Evolutionary conservation across 495 filamentous ascomycete genomes (phyloP).

Genomic region (Penicillium diatomitis): DNA sequence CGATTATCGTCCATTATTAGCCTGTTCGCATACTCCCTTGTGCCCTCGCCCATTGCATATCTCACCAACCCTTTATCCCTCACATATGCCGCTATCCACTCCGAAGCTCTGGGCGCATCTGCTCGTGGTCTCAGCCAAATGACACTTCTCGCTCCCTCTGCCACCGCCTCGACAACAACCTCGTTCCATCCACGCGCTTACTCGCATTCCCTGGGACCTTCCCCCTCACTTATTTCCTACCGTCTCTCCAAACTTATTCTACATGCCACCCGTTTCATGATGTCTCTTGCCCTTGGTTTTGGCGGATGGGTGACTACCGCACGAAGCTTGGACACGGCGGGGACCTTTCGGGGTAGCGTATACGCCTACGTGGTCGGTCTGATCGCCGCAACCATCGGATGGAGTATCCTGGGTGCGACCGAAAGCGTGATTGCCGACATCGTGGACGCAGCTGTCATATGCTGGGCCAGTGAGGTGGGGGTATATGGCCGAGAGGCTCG

Average conservation of each 20-base stretch:
- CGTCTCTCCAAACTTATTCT: slow-evolving; percentile 85
- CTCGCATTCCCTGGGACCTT: slow-evolving; percentile 29
- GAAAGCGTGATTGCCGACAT: slow-evolving; percentile 89
- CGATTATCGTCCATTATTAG: slow-evolving; percentile 55
- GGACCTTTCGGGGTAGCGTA: slow-evolving; percentile 63
- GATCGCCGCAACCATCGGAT: slow-evolving; percentile 86
- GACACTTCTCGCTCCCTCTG: slow-evolving; percentile 55
- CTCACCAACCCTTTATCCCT: slow-evolving; percentile 85
- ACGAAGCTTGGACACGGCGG: slow-evolving; percentile 49
- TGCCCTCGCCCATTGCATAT: slow-evolving; percentile 74
- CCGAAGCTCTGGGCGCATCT: slow-evolving; percentile 63
- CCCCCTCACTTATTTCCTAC: slow-evolving; percentile 56
- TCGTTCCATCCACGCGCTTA: slow-evolving; percentile 36
- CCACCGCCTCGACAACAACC: slow-evolving; percentile 39
- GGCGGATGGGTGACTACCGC: slow-evolving; percentile 97
- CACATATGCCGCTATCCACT: slow-evolving; percentile 92
- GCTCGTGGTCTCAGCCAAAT: slow-evolving; percentile 71
- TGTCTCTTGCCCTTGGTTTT: slow-evolving; percentile 80
- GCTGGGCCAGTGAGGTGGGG: slow-evolving; percentile 83
- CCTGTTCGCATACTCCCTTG: slow-evolving; percentile 60
- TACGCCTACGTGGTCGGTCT: slow-evolving; percentile 94
- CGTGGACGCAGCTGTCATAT: slow-evolving; percentile 84
- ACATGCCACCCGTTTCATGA: slow-evolving; percentile 80
- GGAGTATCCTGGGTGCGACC: slow-evolving; percentile 90
- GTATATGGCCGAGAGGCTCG: slow-evolving; percentile 57